A percentile compares a stretch with the other conserved stretches of the same genome.
Conservation (phyloP, 495 filamentous ascomycete species). For the Lophium mytilinum region DNA sequence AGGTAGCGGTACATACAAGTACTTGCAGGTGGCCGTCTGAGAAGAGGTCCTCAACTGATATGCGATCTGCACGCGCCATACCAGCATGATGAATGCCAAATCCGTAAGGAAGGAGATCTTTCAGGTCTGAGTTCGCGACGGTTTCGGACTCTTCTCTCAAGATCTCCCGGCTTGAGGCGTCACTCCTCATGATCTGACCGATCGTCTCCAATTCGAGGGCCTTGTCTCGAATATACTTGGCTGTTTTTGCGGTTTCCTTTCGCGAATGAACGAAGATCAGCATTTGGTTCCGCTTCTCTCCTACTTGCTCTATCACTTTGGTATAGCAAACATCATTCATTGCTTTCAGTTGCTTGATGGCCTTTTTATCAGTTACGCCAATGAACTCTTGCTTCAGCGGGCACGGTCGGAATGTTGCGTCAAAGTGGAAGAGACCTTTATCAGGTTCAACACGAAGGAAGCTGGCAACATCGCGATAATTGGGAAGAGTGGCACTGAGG, state of each 20-base stretch:
- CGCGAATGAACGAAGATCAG: slow-evolving; percentile 96
- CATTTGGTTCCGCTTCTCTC: slow-evolving; percentile 87
- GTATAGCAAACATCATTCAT: slow-evolving; percentile 99
- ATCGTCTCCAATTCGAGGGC: slow-evolving; percentile 94
- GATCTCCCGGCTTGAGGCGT: slow-evolving; percentile 85
- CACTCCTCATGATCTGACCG: slow-evolving; percentile 85
- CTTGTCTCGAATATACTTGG: slow-evolving; percentile 91
- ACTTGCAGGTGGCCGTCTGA: slow-evolving; percentile 86
- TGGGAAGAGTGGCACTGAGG: slow-evolving; percentile 89
- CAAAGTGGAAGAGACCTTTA: slow-evolving; percentile 91
- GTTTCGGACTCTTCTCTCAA: slow-evolving; percentile 75
- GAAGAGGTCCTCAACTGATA: slow-evolving; percentile 92
- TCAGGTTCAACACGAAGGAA: slow-evolving; percentile 85
- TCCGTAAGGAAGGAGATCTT: slow-evolving; percentile 90
- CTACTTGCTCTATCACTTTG: slow-evolving; percentile 95
- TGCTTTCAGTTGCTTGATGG: slow-evolving; percentile 96
- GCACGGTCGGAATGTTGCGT: slow-evolving; percentile 87
- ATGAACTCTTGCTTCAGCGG: slow-evolving; percentile 95
- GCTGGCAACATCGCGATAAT: slow-evolving; percentile 92
- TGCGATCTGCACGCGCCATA: slow-evolving; percentile 86
- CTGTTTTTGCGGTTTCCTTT: slow-evolving; percentile 97
- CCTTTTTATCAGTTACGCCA: slow-evolving; percentile 93
- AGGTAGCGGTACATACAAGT: slow-evolving; percentile 90
- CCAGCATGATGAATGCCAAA: slow-evolving; percentile 98
- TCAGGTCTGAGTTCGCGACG: slow-evolving; percentile 79